phyloP scores from a whole-genome alignment of 176 grass and related monocot species.

The Typha latifolia region DNA sequence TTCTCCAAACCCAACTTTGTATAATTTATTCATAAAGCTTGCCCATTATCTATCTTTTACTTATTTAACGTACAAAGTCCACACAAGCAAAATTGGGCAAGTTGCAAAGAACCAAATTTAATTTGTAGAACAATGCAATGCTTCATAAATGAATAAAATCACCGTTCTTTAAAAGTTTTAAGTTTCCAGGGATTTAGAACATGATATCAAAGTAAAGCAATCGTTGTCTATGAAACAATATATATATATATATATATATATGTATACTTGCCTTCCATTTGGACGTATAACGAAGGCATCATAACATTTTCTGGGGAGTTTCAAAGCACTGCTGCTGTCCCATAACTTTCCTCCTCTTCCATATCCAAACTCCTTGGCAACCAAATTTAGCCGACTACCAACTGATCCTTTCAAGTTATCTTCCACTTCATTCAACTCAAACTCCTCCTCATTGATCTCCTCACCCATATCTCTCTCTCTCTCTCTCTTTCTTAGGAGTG shows the following conservation, averaged over 20 bases:
- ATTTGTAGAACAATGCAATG: no score
- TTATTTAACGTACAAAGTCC: no score
- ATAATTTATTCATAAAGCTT: no score
- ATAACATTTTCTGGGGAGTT: conserved; percentile 36
- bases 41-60: no score
- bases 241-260: not conserved
- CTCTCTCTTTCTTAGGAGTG: not conserved
- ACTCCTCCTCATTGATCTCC: conserved; percentile 29
- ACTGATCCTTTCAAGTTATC: conserved; percentile 48
- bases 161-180: no score
- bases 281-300: conserved; percentile 57
- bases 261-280: conserved; percentile 58
- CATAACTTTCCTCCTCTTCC: conserved; percentile 19
- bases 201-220: not conserved
- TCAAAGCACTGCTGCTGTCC: conserved; percentile 34
- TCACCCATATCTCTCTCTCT: conserved; percentile 22
- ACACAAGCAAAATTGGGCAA: no score
- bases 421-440: conserved; percentile 59
- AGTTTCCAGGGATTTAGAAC: no score
- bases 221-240: not conserved
- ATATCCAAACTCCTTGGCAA: conserved; percentile 50
- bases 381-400: conserved; percentile 58
- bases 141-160: no score
- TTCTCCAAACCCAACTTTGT: no score
- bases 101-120: no score